These are phyloP conservation scores for Juncus inflexus DNA, from an alignment of 176 grass and related monocot species.

Conservation along the genomic window DNA sequence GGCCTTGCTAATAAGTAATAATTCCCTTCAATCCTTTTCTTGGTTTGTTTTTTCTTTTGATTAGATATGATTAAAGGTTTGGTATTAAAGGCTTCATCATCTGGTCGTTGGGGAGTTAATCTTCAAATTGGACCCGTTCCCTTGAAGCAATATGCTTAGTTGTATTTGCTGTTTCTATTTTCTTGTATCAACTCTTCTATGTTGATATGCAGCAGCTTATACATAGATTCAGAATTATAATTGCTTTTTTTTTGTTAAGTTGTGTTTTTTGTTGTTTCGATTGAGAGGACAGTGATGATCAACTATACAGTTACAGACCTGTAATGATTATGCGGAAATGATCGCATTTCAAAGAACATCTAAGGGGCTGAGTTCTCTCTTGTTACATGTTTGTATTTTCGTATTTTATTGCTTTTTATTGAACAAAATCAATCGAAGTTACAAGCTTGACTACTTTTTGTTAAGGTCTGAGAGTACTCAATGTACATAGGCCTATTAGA, in stretches of 20 bases:
- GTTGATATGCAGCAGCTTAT: neutral
- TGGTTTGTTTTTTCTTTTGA: neutral
- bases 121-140: conserved; percentile 25
- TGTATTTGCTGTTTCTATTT: conserved; percentile 27
- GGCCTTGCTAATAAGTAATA: conserved; percentile 45
- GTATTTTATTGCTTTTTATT: neutral
- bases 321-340: conserved; percentile 79
- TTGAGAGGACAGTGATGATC: neutral
- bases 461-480: conserved; percentile 17
- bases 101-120: conserved; percentile 25
- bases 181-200: conserved; percentile 7
- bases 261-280: no score
- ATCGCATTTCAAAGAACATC: conserved; percentile 60
- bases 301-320: conserved; percentile 52
- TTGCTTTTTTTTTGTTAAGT: no score
- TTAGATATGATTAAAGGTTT: neutral
- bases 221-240: no score
- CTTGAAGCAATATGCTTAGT: conserved; percentile 29
- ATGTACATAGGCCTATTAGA: conserved; percentile 27
- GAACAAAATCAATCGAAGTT: neutral
- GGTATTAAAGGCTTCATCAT: conserved; percentile 25
- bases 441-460: conserved; percentile 35
- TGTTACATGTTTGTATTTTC: neutral
- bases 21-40: neutral
- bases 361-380: conserved; percentile 47